Conservation (phyloP, 768 basidiomycete species). For the Tylopilus cervinicoccineus region DNA sequence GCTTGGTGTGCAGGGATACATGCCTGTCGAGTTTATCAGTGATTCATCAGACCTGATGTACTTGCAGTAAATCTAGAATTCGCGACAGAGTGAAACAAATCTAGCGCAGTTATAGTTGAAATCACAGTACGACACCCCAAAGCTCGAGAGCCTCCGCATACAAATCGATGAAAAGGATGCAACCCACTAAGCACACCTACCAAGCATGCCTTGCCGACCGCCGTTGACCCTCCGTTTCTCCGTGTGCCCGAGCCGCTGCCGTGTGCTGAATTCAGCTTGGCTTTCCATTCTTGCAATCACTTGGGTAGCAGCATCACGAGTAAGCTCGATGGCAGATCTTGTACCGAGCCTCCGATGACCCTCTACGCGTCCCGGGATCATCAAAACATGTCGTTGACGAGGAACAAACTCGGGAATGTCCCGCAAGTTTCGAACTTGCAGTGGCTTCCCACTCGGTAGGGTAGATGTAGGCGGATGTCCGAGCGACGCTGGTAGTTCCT, state of each 20-base stretch:
- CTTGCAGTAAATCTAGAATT: background rate
- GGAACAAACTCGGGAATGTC: constrained; percentile 28
- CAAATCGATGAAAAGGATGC: constrained; percentile 18
- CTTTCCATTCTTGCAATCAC: constrained; percentile 25
- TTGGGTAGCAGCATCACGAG: constrained; percentile 16
- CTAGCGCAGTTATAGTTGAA: background rate
- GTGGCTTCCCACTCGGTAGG: background rate
- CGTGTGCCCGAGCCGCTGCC: constrained; percentile 4
- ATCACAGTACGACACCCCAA: background rate
- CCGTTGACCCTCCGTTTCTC: background rate
- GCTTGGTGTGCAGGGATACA: too few relatives aligned
- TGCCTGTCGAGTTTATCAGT: background rate
- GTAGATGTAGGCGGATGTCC: background rate
- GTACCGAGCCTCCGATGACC: background rate
- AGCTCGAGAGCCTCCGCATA: background rate
- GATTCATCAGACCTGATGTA: background rate
- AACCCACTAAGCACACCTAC: constrained; percentile 6
- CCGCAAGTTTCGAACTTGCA: constrained; percentile 6
- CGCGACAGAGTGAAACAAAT: background rate
- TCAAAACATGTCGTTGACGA: constrained; percentile 10
- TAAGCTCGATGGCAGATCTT: background rate
- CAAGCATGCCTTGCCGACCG: background rate
- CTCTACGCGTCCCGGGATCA: background rate
- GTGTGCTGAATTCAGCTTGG: constrained; percentile 10
- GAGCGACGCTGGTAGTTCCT: background rate